Evolutionary conservation across 164 flowering plant genomes (phyloP), one percentile per base, ranked within the genome.

Genomic region (Kingdonia uniflora): DNA sequence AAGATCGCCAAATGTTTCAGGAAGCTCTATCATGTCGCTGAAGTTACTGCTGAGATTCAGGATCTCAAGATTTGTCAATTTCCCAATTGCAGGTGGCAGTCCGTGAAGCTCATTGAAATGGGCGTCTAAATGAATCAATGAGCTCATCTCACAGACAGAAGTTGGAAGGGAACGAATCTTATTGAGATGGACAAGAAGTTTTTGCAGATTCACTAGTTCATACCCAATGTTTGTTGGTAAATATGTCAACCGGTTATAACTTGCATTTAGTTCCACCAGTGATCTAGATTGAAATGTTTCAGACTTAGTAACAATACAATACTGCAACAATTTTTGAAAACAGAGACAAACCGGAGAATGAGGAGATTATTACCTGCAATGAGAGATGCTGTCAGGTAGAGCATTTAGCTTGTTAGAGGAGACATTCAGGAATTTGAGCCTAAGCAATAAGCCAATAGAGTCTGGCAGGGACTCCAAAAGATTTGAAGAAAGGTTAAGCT

Each of bases 41-140:
- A 91, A 91, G 66, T 91, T 91, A 43, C 83, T 80, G 70, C 92
- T 70, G 41, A 91, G 70, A 64, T 91, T 80, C 20, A 92, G 75
- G 43, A 58, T 63, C 67, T 85, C 89, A n/a, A 92, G 94, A 62
- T 74, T 80, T 19, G 73, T 71, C 67, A 92, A 63, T 44, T 56
- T 77, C 53, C 95, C 98, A 58, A 92, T 65, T 2, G 91, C 62
- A 45, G 33, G 49, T 13, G 98, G 98, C 56, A 88, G 87, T 40
- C 84, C 84, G 22, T 49, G 74, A 15, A 92, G 88, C 74, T 88
- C 94, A 60, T 92, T 88, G 77, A 92, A 92, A 71, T 92, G 98
- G 41, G 70, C 87, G 66, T 88, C 96, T 48, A 92, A 55, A 57
- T 65, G 52, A 25, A 60, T 66, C 56, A 92, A 58, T 54, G 95